phyloP scores from a whole-genome alignment of 805 yeast genomes.

The Yarrowia yakushimensis region DNA sequence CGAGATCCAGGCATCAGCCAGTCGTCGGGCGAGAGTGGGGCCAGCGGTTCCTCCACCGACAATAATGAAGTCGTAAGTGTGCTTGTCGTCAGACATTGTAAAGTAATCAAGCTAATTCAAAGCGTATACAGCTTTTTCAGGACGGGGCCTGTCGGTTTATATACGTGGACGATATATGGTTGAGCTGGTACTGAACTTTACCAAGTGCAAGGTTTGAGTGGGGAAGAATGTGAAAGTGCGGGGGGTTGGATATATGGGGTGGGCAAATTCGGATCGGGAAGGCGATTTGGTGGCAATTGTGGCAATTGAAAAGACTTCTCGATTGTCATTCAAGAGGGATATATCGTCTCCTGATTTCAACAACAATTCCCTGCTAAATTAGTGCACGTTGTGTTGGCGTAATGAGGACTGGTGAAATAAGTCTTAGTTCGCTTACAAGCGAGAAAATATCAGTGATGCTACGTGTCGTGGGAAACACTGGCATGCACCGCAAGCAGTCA shows the following conservation, averaged over 20 bases:
- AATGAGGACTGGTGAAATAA: not conserved
- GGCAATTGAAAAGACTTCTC: no score
- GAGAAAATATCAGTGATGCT: not conserved
- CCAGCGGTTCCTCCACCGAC: constrained; percentile 39
- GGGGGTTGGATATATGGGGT: not conserved
- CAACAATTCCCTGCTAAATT: not conserved
- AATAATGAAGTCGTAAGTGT: constrained; percentile 33
- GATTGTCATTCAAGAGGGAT: no score
- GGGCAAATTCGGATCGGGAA: not conserved
- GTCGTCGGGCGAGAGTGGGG: constrained; percentile 37
- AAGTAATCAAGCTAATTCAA: not conserved
- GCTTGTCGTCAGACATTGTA: constrained; percentile 22
- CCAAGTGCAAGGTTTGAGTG: not conserved
- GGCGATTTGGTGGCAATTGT: not conserved
- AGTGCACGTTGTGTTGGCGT: not conserved
- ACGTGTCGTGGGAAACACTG: not conserved
- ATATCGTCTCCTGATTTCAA: no score
- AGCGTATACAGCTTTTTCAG: not conserved
- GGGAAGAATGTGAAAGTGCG: constrained; percentile 24
- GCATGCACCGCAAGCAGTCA: no score
- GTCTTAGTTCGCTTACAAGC: not conserved
- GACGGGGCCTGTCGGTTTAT: not conserved
- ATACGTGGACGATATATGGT: not conserved
- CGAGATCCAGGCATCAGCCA: constrained; percentile 33
- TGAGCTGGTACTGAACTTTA: not conserved